phyloP scores from a whole-genome alignment of 164 flowering plant genomes.

The Taxillus chinensis region DNA sequence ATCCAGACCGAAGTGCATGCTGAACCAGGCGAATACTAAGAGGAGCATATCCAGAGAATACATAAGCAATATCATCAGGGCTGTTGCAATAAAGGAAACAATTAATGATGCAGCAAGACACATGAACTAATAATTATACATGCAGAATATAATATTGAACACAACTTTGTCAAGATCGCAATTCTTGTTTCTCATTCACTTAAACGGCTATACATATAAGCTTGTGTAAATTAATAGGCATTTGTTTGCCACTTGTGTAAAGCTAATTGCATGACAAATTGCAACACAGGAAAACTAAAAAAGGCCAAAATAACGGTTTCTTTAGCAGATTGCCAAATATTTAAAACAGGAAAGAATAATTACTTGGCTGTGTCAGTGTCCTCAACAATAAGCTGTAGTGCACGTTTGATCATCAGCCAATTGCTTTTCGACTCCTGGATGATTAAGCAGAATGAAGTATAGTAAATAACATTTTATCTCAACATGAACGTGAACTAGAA shows the following conservation, averaged over 20 bases:
- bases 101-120: slow-evolving; percentile 4
- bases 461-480: not conserved
- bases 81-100: slow-evolving; percentile 30
- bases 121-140: not conserved
- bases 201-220: no score
- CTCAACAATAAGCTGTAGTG: slow-evolving; percentile 73
- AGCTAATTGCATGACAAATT: no score
- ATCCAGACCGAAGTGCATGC: slow-evolving; percentile 92
- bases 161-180: no score
- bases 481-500: not conserved
- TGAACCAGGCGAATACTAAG: slow-evolving; percentile 93
- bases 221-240: no score
- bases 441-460: slow-evolving; percentile 1
- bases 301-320: no score
- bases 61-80: slow-evolving; percentile 85
- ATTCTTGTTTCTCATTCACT: no score
- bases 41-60: slow-evolving; percentile 98
- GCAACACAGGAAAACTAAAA: no score
- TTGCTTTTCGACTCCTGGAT: slow-evolving; percentile 81
- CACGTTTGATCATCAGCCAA: slow-evolving; percentile 75
- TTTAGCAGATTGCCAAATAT: not conserved
- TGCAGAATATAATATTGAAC: not conserved
- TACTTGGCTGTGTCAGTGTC: slow-evolving; percentile 92
- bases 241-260: no score
- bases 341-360: slow-evolving; percentile 3